Evolutionary conservation across 2,329 filamentous ascomycete species (phyloP).

Genomic region (Fusarium denticulatum): DNA sequence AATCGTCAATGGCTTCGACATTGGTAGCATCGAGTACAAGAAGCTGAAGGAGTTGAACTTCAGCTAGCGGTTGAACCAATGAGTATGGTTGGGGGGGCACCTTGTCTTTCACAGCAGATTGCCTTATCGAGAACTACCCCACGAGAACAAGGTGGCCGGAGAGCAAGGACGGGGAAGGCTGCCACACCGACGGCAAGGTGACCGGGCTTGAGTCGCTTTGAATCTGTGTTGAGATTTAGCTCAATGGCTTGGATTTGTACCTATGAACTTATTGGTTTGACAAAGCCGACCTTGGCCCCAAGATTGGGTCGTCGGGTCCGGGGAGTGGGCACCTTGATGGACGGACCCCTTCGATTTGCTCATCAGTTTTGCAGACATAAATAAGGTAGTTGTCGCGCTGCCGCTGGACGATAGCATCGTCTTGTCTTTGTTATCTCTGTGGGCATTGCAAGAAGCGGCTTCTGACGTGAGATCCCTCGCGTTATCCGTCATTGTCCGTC

Average conservation of each 20-base stretch:
- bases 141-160: conserved; percentile 14
- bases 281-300: conserved; percentile 16
- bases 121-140: background rate
- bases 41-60: background rate
- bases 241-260: conserved; percentile 13
- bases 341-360: conserved; percentile 17
- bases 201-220: conserved; percentile 7
- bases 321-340: conserved; percentile 42
- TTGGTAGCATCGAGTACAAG: background rate
- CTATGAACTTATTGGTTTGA: conserved; percentile 23
- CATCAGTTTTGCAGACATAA: conserved; percentile 35
- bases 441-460: conserved; percentile 1
- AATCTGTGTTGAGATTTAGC: conserved; percentile 11
- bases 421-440: conserved; percentile 18
- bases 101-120: background rate
- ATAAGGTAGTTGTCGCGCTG: conserved; percentile 10
- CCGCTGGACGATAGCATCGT: background rate
- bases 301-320: conserved; percentile 25
- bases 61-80: background rate
- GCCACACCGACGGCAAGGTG: conserved; percentile 1
- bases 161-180: background rate
- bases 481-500: conserved; percentile 18
- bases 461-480: conserved; percentile 35
- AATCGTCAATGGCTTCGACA: background rate
- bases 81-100: background rate